Evolutionary conservation across 352 stramenopile genomes (phyloP).

Genomic region (Phytophthora tubulina): DNA sequence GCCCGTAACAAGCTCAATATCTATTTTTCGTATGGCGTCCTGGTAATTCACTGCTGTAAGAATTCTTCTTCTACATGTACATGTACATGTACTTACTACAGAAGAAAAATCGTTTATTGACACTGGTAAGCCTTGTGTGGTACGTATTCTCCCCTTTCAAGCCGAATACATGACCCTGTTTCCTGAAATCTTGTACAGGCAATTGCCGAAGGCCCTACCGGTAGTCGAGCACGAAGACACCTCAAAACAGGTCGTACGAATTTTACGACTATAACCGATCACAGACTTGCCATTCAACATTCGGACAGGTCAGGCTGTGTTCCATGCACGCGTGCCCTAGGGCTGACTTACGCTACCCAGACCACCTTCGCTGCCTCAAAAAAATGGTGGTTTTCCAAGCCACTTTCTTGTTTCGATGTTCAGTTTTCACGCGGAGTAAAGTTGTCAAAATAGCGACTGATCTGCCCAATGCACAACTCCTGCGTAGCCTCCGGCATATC

Average conservation of each 20-base stretch:
- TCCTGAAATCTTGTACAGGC: no score
- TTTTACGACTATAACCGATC: no score
- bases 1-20: constrained; percentile 30
- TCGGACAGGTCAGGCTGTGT: no score
- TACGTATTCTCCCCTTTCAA: neutral
- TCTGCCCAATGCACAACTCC: constrained; percentile 73
- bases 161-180: no score
- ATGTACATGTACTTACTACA: neutral
- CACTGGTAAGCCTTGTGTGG: neutral
- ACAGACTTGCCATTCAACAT: no score
- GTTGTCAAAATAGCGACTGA: constrained; percentile 88
- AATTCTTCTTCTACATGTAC: neutral
- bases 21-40: constrained; percentile 1
- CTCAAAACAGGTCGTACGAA: no score
- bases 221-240: no score
- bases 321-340: no score
- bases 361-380: no score
- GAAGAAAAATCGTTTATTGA: neutral
- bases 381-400: no score
- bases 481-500: constrained; percentile 88
- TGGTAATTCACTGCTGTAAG: neutral
- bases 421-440: constrained; percentile 64
- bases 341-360: no score
- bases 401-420: neutral
- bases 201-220: no score